Evolutionary conservation across 2,329 filamentous ascomycete species (phyloP).

Genomic region (Penicillium polonicum): DNA sequence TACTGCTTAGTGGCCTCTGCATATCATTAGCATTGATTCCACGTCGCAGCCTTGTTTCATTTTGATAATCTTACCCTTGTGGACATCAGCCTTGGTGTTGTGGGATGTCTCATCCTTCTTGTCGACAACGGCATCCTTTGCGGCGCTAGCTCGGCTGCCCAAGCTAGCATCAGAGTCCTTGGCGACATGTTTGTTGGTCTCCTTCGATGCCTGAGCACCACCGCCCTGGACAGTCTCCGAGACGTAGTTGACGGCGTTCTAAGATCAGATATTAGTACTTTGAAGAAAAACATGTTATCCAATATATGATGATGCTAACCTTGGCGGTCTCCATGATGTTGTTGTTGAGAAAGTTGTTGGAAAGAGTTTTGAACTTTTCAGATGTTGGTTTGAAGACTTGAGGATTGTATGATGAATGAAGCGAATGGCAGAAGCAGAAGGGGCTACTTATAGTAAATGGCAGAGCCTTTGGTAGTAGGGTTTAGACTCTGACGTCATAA

Average conservation of each 20-base stretch:
- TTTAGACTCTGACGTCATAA: not conserved
- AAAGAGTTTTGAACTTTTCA: not conserved
- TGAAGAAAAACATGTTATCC: not conserved
- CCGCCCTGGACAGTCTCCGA: conserved; percentile 61
- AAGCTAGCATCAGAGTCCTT: conserved; percentile 58
- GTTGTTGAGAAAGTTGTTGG: not conserved
- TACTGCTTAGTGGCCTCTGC: conserved; percentile 9
- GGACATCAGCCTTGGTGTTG: conserved; percentile 32
- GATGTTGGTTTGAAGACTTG: not conserved
- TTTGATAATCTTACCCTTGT: conserved; percentile 5
- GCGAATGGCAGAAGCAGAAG: not conserved
- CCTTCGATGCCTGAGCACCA: conserved; percentile 59
- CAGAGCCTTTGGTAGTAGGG: not conserved
- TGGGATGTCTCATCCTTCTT: conserved; percentile 54
- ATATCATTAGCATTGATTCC: not conserved
- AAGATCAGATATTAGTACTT: not conserved
- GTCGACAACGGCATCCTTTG: conserved; percentile 51
- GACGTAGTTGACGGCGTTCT: conserved; percentile 67
- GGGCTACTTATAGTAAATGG: conserved; percentile 3
- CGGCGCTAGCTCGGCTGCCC: conserved; percentile 54
- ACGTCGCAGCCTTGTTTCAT: no score
- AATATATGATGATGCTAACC: not conserved
- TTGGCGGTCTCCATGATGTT: conserved; percentile 12
- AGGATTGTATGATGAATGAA: not conserved
- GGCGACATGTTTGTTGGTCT: conserved; percentile 66